These are phyloP conservation scores for Argentina anserina DNA, from an alignment of 306 rosid species.

Conservation along the genomic window DNA sequence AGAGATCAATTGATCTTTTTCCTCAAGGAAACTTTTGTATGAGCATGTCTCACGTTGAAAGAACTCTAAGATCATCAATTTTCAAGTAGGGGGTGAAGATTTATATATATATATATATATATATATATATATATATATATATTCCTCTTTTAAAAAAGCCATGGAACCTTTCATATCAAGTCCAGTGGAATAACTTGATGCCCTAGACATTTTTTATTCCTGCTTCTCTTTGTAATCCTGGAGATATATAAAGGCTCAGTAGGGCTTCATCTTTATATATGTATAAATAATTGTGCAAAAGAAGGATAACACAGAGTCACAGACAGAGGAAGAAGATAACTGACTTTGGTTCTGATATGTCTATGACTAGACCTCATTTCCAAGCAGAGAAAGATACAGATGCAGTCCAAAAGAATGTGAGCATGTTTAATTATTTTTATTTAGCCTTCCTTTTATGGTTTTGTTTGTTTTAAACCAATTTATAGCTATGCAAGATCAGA, in stretches of 20 bases:
- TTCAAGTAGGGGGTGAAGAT: background rate
- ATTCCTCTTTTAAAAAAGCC: slow-evolving; percentile 12
- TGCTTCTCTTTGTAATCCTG: background rate
- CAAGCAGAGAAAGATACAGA: fast-evolving
- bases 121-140: too few species aligned
- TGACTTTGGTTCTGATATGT: background rate
- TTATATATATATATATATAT: too few species aligned
- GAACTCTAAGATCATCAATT: background rate
- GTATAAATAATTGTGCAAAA: background rate
- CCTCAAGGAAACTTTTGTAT: background rate
- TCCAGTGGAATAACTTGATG: slow-evolving; percentile 10
- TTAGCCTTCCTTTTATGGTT: background rate
- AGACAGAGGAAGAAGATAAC: background rate
- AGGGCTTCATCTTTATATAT: background rate
- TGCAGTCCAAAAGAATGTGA: background rate
- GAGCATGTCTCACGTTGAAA: background rate
- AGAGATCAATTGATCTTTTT: background rate
- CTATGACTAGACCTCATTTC: slow-evolving; percentile 24
- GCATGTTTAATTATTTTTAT: background rate
- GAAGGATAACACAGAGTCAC: background rate
- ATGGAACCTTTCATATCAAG: background rate
- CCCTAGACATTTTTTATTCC: background rate
- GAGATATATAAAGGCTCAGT: slow-evolving; percentile 9
- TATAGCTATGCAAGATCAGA: background rate
- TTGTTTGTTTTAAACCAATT: background rate